phyloP scores from a whole-genome alignment of 495 filamentous ascomycete species.

The Talaromyces liani region DNA sequence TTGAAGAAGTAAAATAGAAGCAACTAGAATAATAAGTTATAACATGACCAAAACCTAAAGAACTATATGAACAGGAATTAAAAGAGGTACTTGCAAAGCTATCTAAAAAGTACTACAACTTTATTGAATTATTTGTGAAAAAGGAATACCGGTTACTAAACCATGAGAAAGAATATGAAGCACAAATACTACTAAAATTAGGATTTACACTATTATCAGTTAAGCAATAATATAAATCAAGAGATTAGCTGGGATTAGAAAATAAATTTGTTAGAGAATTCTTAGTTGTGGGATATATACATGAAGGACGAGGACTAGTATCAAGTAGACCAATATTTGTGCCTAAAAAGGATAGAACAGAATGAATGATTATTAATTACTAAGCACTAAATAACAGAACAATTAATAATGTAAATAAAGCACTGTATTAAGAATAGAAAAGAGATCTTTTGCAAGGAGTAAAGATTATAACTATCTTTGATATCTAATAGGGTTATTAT shows the following conservation, averaged over 20 bases:
- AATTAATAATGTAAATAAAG: constrained; percentile 17
- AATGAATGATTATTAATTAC: constrained; percentile 20
- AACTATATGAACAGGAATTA: neutral
- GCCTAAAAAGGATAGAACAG: constrained; percentile 17
- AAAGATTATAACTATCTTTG: constrained; percentile 16
- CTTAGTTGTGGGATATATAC: constrained; percentile 10
- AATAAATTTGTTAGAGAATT: constrained; percentile 11
- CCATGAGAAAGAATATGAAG: neutral
- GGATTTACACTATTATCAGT: neutral
- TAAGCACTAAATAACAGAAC: constrained; percentile 17
- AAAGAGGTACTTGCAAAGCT: neutral
- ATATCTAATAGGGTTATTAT: too few relatives aligned
- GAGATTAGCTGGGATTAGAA: neutral
- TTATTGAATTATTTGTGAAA: constrained; percentile 6
- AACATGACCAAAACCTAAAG: neutral
- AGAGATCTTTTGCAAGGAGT: constrained; percentile 12
- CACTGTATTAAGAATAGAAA: constrained; percentile 16
- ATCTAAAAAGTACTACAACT: constrained; percentile 11
- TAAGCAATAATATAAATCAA: neutral
- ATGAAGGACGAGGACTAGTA: constrained; percentile 9
- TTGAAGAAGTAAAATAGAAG: neutral
- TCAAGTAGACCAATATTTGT: constrained; percentile 16
- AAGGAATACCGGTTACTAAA: neutral
- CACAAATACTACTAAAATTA: neutral
- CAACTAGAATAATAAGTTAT: neutral